These are phyloP conservation scores for Daldinia sp. DNA, from an alignment of 2,329 filamentous ascomycete genomes.

Conservation along the genomic window DNA sequence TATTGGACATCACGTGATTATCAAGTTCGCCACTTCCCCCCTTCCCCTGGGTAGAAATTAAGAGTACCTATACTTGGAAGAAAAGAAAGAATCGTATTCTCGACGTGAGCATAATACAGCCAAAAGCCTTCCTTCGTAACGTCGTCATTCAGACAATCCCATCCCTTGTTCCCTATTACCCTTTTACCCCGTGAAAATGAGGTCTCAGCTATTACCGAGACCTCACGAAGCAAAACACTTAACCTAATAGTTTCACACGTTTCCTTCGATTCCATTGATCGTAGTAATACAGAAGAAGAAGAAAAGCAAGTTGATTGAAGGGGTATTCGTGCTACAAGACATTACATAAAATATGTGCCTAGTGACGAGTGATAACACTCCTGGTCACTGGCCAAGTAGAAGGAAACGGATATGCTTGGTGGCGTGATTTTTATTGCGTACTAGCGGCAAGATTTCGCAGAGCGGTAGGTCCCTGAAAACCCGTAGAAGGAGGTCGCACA, in stretches of 20 bases:
- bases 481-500: slow-evolving; percentile 56
- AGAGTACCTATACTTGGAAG: too few species aligned
- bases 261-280: not conserved
- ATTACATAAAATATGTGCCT: slow-evolving; percentile 24
- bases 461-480: slow-evolving; percentile 64
- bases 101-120: slow-evolving; percentile 4
- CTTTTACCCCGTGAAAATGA: slow-evolving; percentile 3
- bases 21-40: not conserved
- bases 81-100: slow-evolving; percentile 2
- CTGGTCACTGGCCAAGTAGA: not conserved
- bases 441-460: slow-evolving; percentile 45
- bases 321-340: slow-evolving; percentile 27
- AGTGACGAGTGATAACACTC: not conserved
- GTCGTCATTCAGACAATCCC: not conserved
- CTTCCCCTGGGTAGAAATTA: not conserved
- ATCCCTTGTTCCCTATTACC: slow-evolving; percentile 1
- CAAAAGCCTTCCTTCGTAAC: not conserved
- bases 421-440: slow-evolving; percentile 36
- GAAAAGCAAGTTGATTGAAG: slow-evolving; percentile 11
- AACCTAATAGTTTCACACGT: slow-evolving; percentile 4
- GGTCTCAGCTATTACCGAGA: not conserved
- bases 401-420: slow-evolving; percentile 2
- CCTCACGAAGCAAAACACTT: not conserved
- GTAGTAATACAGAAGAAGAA: slow-evolving; percentile 20
- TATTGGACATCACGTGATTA: not conserved